A percentile compares a stretch with the other conserved stretches of the same genome.
Evolutionary conservation across 2,329 filamentous ascomycete species (phyloP).

Genomic region (Aspergillus terreus): DNA sequence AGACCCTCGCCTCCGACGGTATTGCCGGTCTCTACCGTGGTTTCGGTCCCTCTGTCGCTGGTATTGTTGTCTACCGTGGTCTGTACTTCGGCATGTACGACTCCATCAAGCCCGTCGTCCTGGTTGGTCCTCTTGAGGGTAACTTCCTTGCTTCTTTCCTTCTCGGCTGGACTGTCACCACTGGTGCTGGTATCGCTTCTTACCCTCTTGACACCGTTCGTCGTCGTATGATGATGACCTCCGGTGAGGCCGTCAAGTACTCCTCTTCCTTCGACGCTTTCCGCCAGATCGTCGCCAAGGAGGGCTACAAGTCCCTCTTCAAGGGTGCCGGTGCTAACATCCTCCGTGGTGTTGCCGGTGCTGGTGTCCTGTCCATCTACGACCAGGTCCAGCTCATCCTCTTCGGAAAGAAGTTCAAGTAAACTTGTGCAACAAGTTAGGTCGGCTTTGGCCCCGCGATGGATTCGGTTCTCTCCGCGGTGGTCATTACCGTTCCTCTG

Average conservation of each 20-base stretch:
- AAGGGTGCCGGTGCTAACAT: constrained; percentile 99
- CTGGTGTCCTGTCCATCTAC: constrained; percentile 99
- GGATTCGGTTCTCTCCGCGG: constrained; percentile 17
- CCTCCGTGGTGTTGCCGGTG: constrained; percentile 99
- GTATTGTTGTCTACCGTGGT: constrained; percentile 99
- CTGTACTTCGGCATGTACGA: constrained; percentile 99
- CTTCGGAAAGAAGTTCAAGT: constrained; percentile 93
- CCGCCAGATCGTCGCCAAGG: constrained; percentile 91
- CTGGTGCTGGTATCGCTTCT: constrained; percentile 99
- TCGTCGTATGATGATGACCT: constrained; percentile 99
- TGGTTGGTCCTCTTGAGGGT: constrained; percentile 85
- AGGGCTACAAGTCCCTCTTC: constrained; percentile 99
- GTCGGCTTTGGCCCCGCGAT: constrained; percentile 31
- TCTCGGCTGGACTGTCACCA: constrained; percentile 99
- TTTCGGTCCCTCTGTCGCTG: constrained; percentile 98
- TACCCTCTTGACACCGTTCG: constrained; percentile 99
- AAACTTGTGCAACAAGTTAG: neutral
- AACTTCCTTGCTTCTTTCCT: constrained; percentile 99
- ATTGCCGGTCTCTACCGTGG: constrained; percentile 99
- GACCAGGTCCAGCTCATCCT: constrained; percentile 98
- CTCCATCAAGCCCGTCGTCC: constrained; percentile 98
- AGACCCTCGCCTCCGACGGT: constrained; percentile 98
- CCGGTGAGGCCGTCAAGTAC: constrained; percentile 97
- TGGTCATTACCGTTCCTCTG: constrained; percentile 14
- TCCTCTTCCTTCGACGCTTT: constrained; percentile 91